Conservation (phyloP, 2,329 filamentous ascomycete genomes). For the Aspergillus eucalypticola region DNA sequence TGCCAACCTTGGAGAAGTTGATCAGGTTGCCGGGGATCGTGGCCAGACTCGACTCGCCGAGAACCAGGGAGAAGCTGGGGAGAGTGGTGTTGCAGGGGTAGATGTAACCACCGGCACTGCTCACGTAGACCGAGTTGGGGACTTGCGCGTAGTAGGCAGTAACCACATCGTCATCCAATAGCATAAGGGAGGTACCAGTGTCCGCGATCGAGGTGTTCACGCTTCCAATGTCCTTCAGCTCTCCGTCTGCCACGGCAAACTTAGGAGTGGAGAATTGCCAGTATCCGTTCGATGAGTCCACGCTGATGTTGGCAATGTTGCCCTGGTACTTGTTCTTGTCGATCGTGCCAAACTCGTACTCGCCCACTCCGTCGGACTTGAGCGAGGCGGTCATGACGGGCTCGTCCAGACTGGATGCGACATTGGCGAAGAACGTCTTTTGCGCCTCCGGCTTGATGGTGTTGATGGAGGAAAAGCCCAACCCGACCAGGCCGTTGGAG, state of each 20-base stretch:
- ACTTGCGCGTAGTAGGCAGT: slow-evolving; percentile 62
- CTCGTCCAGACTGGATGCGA: slow-evolving; percentile 59
- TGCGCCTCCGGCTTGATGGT: slow-evolving; percentile 63
- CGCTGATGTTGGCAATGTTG: slow-evolving; percentile 60
- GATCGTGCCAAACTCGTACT: slow-evolving; percentile 74
- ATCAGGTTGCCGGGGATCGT: slow-evolving; percentile 58
- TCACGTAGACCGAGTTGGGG: slow-evolving; percentile 50
- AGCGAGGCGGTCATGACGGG: slow-evolving; percentile 73
- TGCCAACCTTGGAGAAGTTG: slow-evolving; percentile 56
- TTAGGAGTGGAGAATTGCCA: slow-evolving; percentile 65
- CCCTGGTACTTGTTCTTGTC: slow-evolving; percentile 65
- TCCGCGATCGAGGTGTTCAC: slow-evolving; percentile 59
- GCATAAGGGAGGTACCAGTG: slow-evolving; percentile 68
- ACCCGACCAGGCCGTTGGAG: slow-evolving; percentile 69
- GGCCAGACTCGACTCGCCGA: slow-evolving; percentile 52
- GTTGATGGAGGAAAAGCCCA: slow-evolving; percentile 67
- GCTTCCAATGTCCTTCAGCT: slow-evolving; percentile 36
- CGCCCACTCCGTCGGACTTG: slow-evolving; percentile 59
- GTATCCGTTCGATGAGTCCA: slow-evolving; percentile 65
- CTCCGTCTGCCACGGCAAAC: slow-evolving; percentile 56
- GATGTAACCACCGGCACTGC: slow-evolving; percentile 52
- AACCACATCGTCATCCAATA: slow-evolving; percentile 59
- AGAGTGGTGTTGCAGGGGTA: slow-evolving; percentile 58
- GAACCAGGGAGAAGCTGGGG: slow-evolving; percentile 58
- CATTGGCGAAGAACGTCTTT: slow-evolving; percentile 74